phyloP scores from a whole-genome alignment of 257 asterid genomes.

The Catharanthus roseus region DNA sequence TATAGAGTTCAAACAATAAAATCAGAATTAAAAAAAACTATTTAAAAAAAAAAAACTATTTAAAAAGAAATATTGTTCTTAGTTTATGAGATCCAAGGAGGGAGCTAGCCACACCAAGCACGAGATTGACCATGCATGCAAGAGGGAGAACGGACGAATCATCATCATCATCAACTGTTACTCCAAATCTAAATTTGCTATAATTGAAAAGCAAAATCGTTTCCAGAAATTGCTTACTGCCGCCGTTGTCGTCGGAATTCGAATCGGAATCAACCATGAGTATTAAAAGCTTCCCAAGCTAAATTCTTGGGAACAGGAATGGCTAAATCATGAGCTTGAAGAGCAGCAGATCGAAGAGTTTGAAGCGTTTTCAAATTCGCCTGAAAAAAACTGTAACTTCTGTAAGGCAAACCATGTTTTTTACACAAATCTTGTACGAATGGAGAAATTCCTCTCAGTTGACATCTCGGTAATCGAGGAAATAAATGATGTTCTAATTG shows the following conservation, averaged over 20 bases:
- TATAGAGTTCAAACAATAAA: too few relatives aligned
- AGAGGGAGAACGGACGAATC: too few relatives aligned
- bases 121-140: neutral
- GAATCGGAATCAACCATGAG: slow-evolving; percentile 80
- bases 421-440: slow-evolving; percentile 64
- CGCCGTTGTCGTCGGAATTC: too few relatives aligned
- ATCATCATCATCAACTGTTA: too few relatives aligned
- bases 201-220: too few relatives aligned
- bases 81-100: too few relatives aligned
- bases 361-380: slow-evolving; percentile 58
- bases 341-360: slow-evolving; percentile 62
- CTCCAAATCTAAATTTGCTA: neutral
- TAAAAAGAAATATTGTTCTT: too few relatives aligned
- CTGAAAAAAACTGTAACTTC: slow-evolving; percentile 52
- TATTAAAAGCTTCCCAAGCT: slow-evolving; percentile 90
- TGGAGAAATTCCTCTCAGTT: slow-evolving; percentile 67
- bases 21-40: too few relatives aligned
- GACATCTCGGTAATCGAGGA: slow-evolving; percentile 88
- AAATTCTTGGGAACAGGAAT: slow-evolving; percentile 52
- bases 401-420: slow-evolving; percentile 70
- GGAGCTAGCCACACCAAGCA: neutral
- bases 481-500: slow-evolving; percentile 89
- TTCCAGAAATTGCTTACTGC: neutral
- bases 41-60: too few relatives aligned
- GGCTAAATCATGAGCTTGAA: slow-evolving; percentile 62